Conservation (phyloP, 176 grass and related monocot species). For the Raddia distichophylla region DNA sequence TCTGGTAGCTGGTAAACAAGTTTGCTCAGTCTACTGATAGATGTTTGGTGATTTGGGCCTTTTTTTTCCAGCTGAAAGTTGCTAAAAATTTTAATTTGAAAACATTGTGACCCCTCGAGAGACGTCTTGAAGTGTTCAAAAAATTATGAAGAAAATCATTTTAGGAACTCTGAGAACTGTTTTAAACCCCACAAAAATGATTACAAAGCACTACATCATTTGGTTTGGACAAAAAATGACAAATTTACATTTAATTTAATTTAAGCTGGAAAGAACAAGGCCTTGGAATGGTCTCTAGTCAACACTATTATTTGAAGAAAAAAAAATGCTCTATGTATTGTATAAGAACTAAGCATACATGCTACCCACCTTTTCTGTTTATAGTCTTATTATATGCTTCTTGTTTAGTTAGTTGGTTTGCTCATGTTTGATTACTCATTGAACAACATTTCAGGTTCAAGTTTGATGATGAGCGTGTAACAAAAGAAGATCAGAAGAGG, state of each 20-base stretch:
- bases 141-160: no score
- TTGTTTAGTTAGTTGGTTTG: slow-evolving; percentile 5
- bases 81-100: no score
- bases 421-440: slow-evolving; percentile 7
- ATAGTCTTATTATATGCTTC: not conserved
- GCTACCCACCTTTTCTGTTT: not conserved
- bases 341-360: slow-evolving; percentile 15
- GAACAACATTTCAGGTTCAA: slow-evolving; percentile 75
- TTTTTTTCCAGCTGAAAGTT: not conserved
- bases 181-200: no score
- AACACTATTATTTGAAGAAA: not conserved
- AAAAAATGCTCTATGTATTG: not conserved
- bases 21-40: not conserved
- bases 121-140: not conserved
- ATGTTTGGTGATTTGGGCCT: not conserved
- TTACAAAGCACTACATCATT: no score
- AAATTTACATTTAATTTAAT: no score
- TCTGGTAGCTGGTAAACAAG: not conserved
- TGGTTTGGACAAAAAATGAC: no score
- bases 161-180: no score
- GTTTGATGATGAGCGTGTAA: slow-evolving; percentile 98
- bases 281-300: not conserved
- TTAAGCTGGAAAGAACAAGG: no score
- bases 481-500: slow-evolving; percentile 92
- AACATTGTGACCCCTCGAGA: no score